Evolutionary conservation across 2,329 filamentous ascomycete species (phyloP).

Genomic region (Colletotrichum spaethianum): DNA sequence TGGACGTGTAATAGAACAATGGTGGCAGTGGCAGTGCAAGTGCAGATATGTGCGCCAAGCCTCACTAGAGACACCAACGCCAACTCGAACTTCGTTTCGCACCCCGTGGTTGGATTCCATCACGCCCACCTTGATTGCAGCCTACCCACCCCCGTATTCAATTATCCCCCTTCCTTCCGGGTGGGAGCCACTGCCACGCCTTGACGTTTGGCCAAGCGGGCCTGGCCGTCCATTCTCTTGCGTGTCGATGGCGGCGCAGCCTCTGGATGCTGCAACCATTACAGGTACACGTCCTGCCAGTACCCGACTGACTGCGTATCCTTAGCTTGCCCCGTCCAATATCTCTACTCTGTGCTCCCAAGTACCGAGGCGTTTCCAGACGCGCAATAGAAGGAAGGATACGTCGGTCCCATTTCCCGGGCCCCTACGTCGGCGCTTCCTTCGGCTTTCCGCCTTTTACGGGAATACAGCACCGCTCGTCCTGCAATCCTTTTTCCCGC

Average conservation of each 20-base stretch:
- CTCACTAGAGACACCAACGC: conserved; percentile 9
- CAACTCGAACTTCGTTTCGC: neutral
- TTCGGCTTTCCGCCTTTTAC: conserved; percentile 7
- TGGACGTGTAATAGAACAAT: too few species aligned
- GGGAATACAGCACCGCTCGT: conserved; percentile 18
- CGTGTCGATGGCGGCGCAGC: conserved; percentile 35
- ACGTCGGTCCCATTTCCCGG: neutral
- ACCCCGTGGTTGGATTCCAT: conserved; percentile 21
- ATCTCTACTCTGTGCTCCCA: neutral
- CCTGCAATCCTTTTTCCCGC: neutral
- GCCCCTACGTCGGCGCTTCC: conserved; percentile 10
- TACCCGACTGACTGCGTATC: neutral
- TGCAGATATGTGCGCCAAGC: conserved; percentile 34
- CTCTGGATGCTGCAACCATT: conserved; percentile 18
- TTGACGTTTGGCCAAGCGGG: conserved; percentile 39
- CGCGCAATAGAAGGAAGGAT: conserved; percentile 14
- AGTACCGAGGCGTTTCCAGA: neutral
- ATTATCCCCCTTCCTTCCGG: neutral
- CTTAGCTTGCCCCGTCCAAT: neutral
- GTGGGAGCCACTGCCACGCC: neutral
- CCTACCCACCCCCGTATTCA: neutral
- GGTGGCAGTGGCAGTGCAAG: conserved; percentile 32
- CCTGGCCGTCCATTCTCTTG: conserved; percentile 24
- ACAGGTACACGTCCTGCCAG: neutral
- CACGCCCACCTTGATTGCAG: neutral